Evolutionary conservation across 2,329 filamentous ascomycete genomes (phyloP).

Genomic region (Monilinia fructigena): DNA sequence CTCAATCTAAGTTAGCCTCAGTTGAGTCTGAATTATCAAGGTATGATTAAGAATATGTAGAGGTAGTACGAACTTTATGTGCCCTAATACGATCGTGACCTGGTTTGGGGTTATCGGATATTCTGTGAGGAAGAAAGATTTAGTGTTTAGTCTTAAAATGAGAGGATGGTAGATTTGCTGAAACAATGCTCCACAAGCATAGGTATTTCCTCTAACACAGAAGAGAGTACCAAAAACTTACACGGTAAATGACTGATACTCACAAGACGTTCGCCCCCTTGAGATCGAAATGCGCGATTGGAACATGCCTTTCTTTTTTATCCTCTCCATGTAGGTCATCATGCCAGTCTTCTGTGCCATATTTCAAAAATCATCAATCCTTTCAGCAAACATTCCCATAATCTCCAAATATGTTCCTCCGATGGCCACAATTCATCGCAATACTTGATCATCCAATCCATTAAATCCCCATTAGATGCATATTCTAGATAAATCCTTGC

Average conservation of each 20-base stretch:
- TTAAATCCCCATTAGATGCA: constrained; percentile 3
- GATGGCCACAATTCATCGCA: background rate
- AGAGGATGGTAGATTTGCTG: background rate
- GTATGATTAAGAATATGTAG: background rate
- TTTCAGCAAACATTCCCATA: constrained; percentile 20
- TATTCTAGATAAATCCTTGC: constrained; percentile 19
- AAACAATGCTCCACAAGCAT: background rate
- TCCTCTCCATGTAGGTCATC: background rate
- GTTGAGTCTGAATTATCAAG: background rate
- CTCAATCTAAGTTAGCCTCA: background rate
- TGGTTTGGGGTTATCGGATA: background rate
- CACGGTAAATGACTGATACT: background rate
- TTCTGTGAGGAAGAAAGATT: background rate
- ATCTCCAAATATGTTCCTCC: constrained; percentile 11
- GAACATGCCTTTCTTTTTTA: background rate
- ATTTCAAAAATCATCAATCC: constrained; percentile 6
- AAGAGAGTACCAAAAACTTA: background rate
- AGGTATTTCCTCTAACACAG: background rate
- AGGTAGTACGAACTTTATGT: constrained; percentile 7
- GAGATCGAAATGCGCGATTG: constrained; percentile 11
- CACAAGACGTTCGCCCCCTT: constrained; percentile 11
- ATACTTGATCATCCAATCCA: background rate
- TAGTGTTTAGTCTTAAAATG: background rate
- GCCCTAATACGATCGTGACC: constrained; percentile 7
- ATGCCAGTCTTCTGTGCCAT: background rate